phyloP scores from a whole-genome alignment of 371 early-diverging fungal genomes.

The Mucor ambiguus region DNA sequence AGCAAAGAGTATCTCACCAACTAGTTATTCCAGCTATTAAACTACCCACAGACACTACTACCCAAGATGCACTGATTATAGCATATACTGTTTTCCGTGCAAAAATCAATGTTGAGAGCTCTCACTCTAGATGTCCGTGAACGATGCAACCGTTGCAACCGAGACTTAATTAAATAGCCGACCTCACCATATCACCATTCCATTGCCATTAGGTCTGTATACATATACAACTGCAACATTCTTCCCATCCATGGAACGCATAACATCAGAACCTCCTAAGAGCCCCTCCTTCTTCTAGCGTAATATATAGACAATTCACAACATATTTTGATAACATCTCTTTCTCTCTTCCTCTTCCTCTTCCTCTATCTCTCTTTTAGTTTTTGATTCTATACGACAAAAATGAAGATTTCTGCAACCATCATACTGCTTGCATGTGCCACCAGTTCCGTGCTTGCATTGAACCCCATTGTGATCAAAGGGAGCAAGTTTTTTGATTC shows the following conservation, averaged over 20 bases:
- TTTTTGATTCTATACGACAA: not conserved
- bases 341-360: not conserved
- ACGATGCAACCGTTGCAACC: not conserved
- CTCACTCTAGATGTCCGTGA: not conserved
- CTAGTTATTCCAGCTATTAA: not conserved
- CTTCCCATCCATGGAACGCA: constrained; percentile 17
- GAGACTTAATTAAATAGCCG: not conserved
- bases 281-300: constrained; percentile 2
- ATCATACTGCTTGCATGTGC: constrained; percentile 10
- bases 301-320: not conserved
- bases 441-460: constrained; percentile 22
- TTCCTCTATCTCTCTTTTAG: not conserved
- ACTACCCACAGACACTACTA: not conserved
- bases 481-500: constrained; percentile 76
- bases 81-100: not conserved
- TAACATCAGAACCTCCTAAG: constrained; percentile 11
- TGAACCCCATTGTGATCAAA: constrained; percentile 69
- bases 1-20: too few relatives aligned
- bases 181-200: constrained; percentile 9
- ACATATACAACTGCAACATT: constrained; percentile 11
- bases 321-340: constrained; percentile 3
- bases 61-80: not conserved
- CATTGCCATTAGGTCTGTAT: constrained; percentile 14
- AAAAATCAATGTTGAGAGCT: not conserved
- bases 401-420: constrained; percentile 14